Percentiles rank a stretch among this genome's conserved stretches.
Evolutionary conservation across 2,329 filamentous ascomycete genomes (phyloP).

Genomic region (Arthrobotrys conoides): DNA sequence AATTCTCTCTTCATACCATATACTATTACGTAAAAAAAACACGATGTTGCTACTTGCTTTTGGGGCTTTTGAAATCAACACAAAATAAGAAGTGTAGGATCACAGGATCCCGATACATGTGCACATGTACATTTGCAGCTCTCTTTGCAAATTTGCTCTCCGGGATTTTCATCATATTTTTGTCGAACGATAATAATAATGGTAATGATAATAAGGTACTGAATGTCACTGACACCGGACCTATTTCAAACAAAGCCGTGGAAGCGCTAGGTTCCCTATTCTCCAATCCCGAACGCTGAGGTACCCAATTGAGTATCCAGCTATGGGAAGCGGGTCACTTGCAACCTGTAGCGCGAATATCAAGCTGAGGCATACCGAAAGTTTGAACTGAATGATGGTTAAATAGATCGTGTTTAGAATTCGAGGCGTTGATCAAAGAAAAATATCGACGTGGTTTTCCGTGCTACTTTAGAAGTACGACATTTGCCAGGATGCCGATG

Average conservation of each 20-base stretch:
- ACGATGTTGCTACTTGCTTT: not conserved
- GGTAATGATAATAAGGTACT: no score
- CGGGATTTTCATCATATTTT: no score
- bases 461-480: conserved; percentile 13
- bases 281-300: not conserved
- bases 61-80: not conserved
- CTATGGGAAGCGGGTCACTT: not conserved
- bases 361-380: not conserved
- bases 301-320: conserved; percentile 1
- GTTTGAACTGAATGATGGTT: conserved; percentile 15
- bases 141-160: no score
- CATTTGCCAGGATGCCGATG: conserved; percentile 4
- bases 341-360: not conserved
- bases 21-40: not conserved
- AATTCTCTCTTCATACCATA: not conserved
- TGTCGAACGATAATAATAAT: no score
- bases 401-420: not conserved
- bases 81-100: not conserved
- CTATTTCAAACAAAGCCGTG: conserved; percentile 3
- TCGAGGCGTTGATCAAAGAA: not conserved
- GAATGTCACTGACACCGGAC: not conserved
- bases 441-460: not conserved
- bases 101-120: not conserved
- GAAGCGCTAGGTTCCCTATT: not conserved
- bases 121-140: not conserved